Evolutionary conservation across 768 basidiomycete species (phyloP).

Genomic region (Podaxis rugospora): DNA sequence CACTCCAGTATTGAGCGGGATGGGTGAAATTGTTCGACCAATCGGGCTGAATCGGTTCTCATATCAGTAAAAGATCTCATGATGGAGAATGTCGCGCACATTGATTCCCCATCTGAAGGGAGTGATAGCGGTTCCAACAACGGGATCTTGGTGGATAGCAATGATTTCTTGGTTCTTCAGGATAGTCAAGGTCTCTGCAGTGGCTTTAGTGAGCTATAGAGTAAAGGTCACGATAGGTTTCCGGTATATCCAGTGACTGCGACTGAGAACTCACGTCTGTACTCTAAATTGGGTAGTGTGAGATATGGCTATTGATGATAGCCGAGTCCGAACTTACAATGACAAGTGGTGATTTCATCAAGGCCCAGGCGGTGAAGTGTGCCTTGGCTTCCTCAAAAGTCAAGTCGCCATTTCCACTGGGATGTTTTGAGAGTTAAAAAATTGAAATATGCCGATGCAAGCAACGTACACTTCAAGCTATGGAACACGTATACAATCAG

Average conservation of each 20-base stretch:
- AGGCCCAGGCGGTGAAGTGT: constrained; percentile 70
- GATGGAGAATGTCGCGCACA: constrained; percentile 30
- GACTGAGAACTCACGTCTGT: constrained; percentile 25
- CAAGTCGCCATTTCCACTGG: constrained; percentile 59
- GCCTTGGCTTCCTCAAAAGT: constrained; percentile 62
- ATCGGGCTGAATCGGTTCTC: constrained; percentile 29
- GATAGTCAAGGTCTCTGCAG: constrained; percentile 46
- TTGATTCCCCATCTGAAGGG: constrained; percentile 72
- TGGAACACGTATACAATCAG: constrained; percentile 5
- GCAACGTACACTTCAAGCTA: constrained; percentile 54
- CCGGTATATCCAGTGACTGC: not conserved
- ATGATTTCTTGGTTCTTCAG: constrained; percentile 62
- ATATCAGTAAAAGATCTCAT: not conserved
- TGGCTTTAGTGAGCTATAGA: constrained; percentile 43
- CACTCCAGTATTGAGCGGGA: constrained; percentile 73
- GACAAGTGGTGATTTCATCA: constrained; percentile 66
- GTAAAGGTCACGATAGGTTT: not conserved
- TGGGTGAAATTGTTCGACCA: constrained; percentile 40
- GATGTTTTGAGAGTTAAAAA: not conserved
- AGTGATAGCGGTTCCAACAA: constrained; percentile 53
- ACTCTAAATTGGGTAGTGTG: constrained; percentile 19
- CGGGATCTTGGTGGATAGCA: constrained; percentile 66
- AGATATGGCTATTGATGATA: not conserved
- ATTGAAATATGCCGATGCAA: not conserved
- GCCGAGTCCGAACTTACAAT: constrained; percentile 29